Base-by-base conservation (phyloP, 2,329 filamentous ascomycete species). In the Fusarium sp. region DNA sequence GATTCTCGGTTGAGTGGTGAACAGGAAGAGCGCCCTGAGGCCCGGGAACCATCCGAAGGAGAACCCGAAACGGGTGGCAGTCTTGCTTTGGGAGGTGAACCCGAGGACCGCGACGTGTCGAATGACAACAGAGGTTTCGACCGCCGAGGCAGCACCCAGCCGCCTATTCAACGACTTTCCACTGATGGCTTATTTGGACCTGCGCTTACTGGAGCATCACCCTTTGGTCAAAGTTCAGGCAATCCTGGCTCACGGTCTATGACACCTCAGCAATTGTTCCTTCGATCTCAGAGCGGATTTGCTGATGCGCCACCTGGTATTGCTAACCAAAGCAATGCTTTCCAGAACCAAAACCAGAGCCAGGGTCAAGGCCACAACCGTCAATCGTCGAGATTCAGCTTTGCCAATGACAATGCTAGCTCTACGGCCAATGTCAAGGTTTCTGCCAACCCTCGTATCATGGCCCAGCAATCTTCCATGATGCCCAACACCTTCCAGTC, bases 41-140 rank as follows among this genome's bases (percentile, higher is more conserved):
- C 76, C 4, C 77, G 78, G 7, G 85, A 85, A 48, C 77, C 81
- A 6, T 85, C 85, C 0, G 94, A 97, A 69, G 93, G 93, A 60
- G 91, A 92, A 59, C 89, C 89, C 2, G 94, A 96, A 79, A 92
- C 92, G 71, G 93, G 92, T 47, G 89, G 89, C 16, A 98, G 95
- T 77, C 85, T 96, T 61, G 94, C 97, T 62, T 86, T 98, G 20
- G 95, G 95, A 60, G 95, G 95, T 45, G 95, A 98, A 78, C 95
- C 95, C 0, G 95, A 98, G 77, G 93, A 97, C 71, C 86, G 88
- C 66, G 90, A 93, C 23, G 80, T 81, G 46, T 76, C 80, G 20
- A 83, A 84, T 20, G 87, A 88, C 51, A 80, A 80, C 41, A 82
- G 86, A 72, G 77, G 79, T 48, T 86, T 86, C 42, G 85, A 87